phyloP scores from a whole-genome alignment of 1,284 basidiomycete genomes.

The Hypsizygus ulmarius region DNA sequence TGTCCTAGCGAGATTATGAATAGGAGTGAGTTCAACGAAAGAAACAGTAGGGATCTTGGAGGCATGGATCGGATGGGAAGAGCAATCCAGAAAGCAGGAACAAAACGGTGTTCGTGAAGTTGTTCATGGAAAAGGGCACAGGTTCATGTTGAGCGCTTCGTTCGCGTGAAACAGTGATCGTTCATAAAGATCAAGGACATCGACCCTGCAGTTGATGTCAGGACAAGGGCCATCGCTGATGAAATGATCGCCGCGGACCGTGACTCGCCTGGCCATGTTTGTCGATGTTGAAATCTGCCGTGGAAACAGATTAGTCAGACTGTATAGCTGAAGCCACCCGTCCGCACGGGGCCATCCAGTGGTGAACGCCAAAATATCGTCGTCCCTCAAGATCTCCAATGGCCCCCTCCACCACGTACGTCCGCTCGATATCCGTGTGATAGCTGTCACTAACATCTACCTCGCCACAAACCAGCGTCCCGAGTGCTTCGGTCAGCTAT shows the following conservation, averaged over 20 bases:
- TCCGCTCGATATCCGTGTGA: constrained; percentile 21
- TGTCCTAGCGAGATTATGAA: neutral
- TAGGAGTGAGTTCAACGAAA: neutral
- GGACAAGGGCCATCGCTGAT: too few species aligned
- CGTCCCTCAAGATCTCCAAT: constrained; percentile 54
- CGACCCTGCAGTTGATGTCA: too few species aligned
- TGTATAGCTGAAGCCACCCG: constrained; percentile 45
- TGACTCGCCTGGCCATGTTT: neutral
- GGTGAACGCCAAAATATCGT: constrained; percentile 29
- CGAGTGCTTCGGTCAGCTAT: constrained; percentile 65
- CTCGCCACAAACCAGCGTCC: constrained; percentile 45
- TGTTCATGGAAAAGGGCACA: neutral
- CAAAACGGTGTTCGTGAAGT: neutral
- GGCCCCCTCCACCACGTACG: constrained; percentile 70
- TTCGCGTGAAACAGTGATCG: too few species aligned
- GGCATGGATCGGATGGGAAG: neutral
- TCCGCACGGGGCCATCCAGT: constrained; percentile 20
- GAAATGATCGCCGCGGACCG: neutral
- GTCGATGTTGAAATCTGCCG: constrained; percentile 4
- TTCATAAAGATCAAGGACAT: too few species aligned
- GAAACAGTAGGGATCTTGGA: neutral
- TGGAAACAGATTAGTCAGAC: constrained; percentile 44
- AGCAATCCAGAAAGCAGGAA: neutral
- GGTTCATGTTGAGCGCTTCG: too few species aligned
- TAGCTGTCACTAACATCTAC: constrained; percentile 16